These are phyloP conservation scores for Gaertneriomyces semiglobifer DNA, from an alignment of 192 early-diverging fungal species.

Conservation along the genomic window DNA sequence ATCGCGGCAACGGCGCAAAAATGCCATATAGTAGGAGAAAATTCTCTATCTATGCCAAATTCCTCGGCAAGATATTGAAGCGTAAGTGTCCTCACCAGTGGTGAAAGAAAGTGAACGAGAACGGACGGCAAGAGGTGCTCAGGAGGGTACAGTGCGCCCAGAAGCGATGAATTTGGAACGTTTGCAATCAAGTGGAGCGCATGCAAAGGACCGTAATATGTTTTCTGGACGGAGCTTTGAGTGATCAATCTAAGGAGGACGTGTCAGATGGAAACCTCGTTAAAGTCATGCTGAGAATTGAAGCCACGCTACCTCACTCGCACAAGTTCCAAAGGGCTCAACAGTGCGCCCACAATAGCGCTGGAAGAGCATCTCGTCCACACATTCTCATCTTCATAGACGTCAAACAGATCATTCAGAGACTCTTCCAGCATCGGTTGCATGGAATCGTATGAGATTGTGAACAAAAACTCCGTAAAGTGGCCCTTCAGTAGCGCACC, in stretches of 20 bases:
- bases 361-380: conserved; percentile 72
- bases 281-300: conserved; percentile 14
- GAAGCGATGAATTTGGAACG: conserved; percentile 58
- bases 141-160: conserved; percentile 45
- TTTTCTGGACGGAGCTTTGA: conserved; percentile 71
- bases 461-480: conserved; percentile 73
- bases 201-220: conserved; percentile 79
- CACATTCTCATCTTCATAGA: conserved; percentile 84
- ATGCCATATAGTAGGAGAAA: conserved; percentile 70
- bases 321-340: conserved; percentile 88
- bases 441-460: conserved; percentile 66
- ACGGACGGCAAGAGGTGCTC: conserved; percentile 75
- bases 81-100: conserved; percentile 33
- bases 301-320: conserved; percentile 65
- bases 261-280: not conserved
- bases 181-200: conserved; percentile 69
- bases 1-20: conserved; percentile 64
- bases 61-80: conserved; percentile 40
- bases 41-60: conserved; percentile 38
- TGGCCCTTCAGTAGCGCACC: conserved; percentile 52
- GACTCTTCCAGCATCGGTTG: conserved; percentile 84
- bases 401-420: conserved; percentile 84
- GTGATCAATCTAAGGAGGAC: conserved; percentile 63
- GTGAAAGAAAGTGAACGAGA: conserved; percentile 63
- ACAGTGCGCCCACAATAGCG: conserved; percentile 69